These are phyloP conservation scores for Euphorbia lathyris DNA, from an alignment of 345 rosid species.

Conservation along the genomic window DNA sequence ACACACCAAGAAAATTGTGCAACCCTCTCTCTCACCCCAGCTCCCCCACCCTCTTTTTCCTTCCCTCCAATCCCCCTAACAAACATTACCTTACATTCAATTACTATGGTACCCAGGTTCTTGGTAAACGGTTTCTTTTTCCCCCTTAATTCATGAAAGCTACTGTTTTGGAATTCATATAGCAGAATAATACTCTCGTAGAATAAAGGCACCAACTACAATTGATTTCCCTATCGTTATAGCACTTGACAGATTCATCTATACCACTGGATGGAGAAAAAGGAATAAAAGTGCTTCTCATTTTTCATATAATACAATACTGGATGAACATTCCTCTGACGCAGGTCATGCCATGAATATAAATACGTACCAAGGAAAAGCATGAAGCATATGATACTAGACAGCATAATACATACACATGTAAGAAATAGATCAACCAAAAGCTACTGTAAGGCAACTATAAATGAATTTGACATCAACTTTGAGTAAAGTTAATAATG, in stretches of 20 bases:
- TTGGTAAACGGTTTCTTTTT: not conserved
- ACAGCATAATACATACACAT: not conserved
- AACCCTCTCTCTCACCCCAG: not conserved
- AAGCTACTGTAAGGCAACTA: not conserved
- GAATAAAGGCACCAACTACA: not conserved
- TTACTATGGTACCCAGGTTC: not conserved
- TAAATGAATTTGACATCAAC: not conserved
- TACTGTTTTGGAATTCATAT: not conserved
- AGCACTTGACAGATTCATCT: not conserved
- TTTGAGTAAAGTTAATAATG: not conserved
- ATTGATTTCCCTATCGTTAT: not conserved
- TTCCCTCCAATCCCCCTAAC: too few species aligned
- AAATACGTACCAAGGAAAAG: not conserved
- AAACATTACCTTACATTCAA: not conserved
- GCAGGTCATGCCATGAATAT: not conserved
- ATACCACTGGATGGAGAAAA: not conserved
- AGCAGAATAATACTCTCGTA: not conserved
- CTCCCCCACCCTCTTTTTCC: not conserved
- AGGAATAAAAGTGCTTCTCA: not conserved
- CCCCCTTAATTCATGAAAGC: not conserved
- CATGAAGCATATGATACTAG: too few species aligned
- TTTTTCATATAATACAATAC: not conserved
- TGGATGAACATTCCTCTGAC: not conserved
- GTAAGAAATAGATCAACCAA: not conserved
- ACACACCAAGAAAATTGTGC: too few species aligned